These are phyloP conservation scores for Leucogyrophana mollusca DNA, from an alignment of 768 basidiomycete species.

Conservation along the genomic window DNA sequence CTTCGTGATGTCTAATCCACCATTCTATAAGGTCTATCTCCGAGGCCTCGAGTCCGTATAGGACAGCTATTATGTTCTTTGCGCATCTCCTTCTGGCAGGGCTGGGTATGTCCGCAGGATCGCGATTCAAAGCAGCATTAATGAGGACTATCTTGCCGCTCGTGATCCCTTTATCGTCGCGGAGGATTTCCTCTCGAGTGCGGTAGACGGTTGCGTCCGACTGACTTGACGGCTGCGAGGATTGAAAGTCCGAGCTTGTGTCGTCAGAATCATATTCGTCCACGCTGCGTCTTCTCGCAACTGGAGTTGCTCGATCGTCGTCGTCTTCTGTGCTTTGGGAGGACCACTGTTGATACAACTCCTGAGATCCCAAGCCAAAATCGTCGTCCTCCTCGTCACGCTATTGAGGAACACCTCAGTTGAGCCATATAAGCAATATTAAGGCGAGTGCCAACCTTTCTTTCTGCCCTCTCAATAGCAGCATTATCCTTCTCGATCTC, in stretches of 20 bases:
- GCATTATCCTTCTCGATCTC: conserved; percentile 6
- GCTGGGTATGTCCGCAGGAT: conserved; percentile 1
- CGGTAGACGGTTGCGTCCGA: not conserved
- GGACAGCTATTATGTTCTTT: conserved; percentile 6
- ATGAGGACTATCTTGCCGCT: conserved; percentile 7
- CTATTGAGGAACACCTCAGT: not conserved
- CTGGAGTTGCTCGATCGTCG: not conserved
- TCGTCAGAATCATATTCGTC: not conserved
- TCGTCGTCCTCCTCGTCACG: conserved; percentile 10
- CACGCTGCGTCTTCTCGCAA: not conserved
- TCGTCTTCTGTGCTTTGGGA: conserved; percentile 6
- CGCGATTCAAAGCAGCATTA: not conserved
- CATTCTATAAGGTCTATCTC: conserved; percentile 7
- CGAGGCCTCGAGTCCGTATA: conserved; percentile 1
- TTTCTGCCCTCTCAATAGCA: conserved; percentile 5
- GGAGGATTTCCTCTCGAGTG: conserved; percentile 6
- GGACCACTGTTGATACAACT: conserved; percentile 7
- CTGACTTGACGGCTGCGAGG: conserved; percentile 3
- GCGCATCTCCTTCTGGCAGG: conserved; percentile 6
- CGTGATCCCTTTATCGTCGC: not conserved
- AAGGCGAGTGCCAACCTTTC: conserved; percentile 2
- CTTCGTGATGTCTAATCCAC: conserved; percentile 5
- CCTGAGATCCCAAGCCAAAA: conserved; percentile 4
- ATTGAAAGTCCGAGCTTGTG: not conserved
- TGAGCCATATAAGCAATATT: not conserved